A percentile compares a stretch with the other conserved stretches of the same genome.
These are phyloP conservation scores for Cytospora piceae DNA, from an alignment of 2,329 filamentous ascomycete genomes.

Conservation along the genomic window DNA sequence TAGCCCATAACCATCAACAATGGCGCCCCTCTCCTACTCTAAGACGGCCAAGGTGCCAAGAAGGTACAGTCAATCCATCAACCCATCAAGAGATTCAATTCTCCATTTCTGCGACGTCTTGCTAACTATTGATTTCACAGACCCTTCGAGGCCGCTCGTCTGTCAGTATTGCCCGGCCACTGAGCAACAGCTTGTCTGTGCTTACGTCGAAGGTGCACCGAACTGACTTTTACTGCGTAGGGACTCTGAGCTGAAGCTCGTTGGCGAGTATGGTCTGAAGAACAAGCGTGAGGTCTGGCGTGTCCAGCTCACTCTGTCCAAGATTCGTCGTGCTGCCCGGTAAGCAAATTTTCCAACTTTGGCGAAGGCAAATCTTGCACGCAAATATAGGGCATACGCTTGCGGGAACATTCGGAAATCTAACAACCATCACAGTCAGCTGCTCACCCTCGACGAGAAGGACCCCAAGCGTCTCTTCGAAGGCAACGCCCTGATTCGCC, in stretches of 20 bases:
- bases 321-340: constrained; percentile 99
- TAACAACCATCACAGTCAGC: constrained; percentile 69
- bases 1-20: constrained; percentile 37
- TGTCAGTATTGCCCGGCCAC: constrained; percentile 97
- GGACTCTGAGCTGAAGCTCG: constrained; percentile 99
- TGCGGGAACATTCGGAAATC: constrained; percentile 33
- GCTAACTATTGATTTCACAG: constrained; percentile 56
- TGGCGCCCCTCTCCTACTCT: constrained; percentile 75
- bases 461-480: constrained; percentile 99
- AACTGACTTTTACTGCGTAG: constrained; percentile 73
- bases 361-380: neutral
- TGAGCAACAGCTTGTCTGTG: constrained; percentile 97
- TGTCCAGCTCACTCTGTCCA: constrained; percentile 98
- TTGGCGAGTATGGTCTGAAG: constrained; percentile 99
- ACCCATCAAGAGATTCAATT: neutral
- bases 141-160: constrained; percentile 99
- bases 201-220: constrained; percentile 84
- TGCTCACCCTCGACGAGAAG: constrained; percentile 99
- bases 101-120: neutral
- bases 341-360: constrained; percentile 51
- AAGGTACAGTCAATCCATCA: constrained; percentile 31
- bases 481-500: constrained; percentile 99
- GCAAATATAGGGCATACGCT: neutral
- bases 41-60: constrained; percentile 98
- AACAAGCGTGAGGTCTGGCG: constrained; percentile 99